Evolutionary conservation across 2,329 filamentous ascomycete species (phyloP).

Genomic region (Aaosphaeria pasadenensis): DNA sequence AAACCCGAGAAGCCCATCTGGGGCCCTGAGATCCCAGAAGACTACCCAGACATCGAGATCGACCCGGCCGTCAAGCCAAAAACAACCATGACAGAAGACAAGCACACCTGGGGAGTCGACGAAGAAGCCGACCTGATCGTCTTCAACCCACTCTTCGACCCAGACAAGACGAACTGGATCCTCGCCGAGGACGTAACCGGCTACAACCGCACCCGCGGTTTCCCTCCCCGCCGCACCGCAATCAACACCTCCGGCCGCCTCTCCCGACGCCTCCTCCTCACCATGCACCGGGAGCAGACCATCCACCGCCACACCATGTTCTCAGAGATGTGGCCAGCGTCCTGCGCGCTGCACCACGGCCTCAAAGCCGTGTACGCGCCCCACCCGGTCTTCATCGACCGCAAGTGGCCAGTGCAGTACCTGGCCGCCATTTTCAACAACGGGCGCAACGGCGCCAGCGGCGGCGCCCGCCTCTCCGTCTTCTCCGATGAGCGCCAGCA

Average conservation of each 20-base stretch:
- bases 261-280: slow-evolving; percentile 61
- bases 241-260: slow-evolving; percentile 71
- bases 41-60: slow-evolving; percentile 51
- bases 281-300: slow-evolving; percentile 75
- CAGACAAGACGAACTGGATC: slow-evolving; percentile 69
- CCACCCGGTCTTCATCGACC: slow-evolving; percentile 57
- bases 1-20: slow-evolving; percentile 48
- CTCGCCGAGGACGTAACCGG: slow-evolving; percentile 69
- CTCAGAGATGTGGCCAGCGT: slow-evolving; percentile 74
- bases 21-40: slow-evolving; percentile 44
- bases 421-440: slow-evolving; percentile 56
- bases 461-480: slow-evolving; percentile 47
- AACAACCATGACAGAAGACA: slow-evolving; percentile 52
- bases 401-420: slow-evolving; percentile 54
- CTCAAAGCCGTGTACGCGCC: slow-evolving; percentile 70
- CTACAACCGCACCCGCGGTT: slow-evolving; percentile 54
- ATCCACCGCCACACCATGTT: slow-evolving; percentile 69
- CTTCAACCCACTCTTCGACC: slow-evolving; percentile 73
- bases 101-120: slow-evolving; percentile 63
- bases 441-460: slow-evolving; percentile 50
- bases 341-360: slow-evolving; percentile 69
- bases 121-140: slow-evolving; percentile 75
- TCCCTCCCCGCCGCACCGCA: slow-evolving; percentile 65
- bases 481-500: slow-evolving; percentile 53
- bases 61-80: slow-evolving; percentile 54